phyloP scores from a whole-genome alignment of 2,329 filamentous ascomycete species.

The Thielaviopsis ethacetica region DNA sequence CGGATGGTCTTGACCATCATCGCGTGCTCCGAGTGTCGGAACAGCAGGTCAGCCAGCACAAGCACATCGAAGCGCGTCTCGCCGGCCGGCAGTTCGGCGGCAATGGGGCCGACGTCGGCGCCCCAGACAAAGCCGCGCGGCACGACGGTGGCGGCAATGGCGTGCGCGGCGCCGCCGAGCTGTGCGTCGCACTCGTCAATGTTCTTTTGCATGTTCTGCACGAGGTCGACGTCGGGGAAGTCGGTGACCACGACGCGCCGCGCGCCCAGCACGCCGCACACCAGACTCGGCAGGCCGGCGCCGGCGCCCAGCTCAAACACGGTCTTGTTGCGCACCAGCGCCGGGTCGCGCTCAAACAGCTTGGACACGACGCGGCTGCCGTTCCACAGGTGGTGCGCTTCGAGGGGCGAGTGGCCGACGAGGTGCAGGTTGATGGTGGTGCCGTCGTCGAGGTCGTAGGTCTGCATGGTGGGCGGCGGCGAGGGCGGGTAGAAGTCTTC shows the following conservation, averaged over 20 bases:
- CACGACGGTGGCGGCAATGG: conserved; percentile 26
- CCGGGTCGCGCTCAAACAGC: conserved; percentile 58
- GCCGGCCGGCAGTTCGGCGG: conserved; percentile 34
- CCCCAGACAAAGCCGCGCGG: conserved; percentile 78
- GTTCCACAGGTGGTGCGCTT: conserved; percentile 88
- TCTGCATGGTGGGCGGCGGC: conserved; percentile 55
- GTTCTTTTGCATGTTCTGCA: conserved; percentile 65
- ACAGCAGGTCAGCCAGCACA: conserved; percentile 76
- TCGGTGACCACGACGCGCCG: conserved; percentile 64
- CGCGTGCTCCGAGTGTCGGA: conserved; percentile 75
- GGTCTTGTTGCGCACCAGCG: conserved; percentile 47
- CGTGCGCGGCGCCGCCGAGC: conserved; percentile 19
- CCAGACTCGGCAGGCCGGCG: conserved; percentile 67
- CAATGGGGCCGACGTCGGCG: conserved; percentile 39
- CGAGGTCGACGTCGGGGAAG: conserved; percentile 72
- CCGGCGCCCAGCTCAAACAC: conserved; percentile 83
- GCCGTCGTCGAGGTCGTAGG: conserved; percentile 53
- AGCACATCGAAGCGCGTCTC: conserved; percentile 54
- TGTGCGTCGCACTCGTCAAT: conserved; percentile 38
- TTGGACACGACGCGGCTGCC: conserved; percentile 61
- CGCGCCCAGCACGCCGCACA: conserved; percentile 59
- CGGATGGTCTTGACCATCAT: conserved; percentile 60
- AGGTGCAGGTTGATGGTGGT: conserved; percentile 53
- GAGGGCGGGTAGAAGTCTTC: conserved; percentile 65
- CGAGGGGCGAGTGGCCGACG: conserved; percentile 75